phyloP scores from a whole-genome alignment of 2,329 filamentous ascomycete species.

The Epichloe aotearoae region DNA sequence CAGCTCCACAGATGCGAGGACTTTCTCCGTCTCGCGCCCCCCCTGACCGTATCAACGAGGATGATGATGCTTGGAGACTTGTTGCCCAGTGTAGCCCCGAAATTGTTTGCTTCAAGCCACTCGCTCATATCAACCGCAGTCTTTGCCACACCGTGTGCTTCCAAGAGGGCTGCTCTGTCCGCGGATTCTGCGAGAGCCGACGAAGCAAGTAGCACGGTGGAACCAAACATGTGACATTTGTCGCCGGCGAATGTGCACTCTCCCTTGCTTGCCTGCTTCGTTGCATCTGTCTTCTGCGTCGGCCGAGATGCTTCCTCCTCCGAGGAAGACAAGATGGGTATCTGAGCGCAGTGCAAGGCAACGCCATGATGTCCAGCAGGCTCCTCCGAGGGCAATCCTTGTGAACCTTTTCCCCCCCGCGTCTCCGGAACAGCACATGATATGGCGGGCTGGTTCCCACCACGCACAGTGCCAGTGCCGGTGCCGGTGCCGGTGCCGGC shows the following conservation, averaged over 20 bases:
- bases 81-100: slow-evolving; percentile 1
- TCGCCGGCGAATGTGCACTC: slow-evolving; percentile 20
- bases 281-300: not conserved
- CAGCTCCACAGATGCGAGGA: slow-evolving; percentile 21
- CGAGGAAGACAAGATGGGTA: not conserved
- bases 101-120: slow-evolving; percentile 17
- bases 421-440: not conserved
- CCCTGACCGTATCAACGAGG: slow-evolving; percentile 28
- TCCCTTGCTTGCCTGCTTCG: not conserved
- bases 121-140: slow-evolving; percentile 21
- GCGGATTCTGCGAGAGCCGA: slow-evolving; percentile 24
- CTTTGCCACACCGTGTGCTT: slow-evolving; percentile 26
- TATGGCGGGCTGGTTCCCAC: not conserved
- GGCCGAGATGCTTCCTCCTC: not conserved
- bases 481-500: not conserved
- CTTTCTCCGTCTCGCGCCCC: slow-evolving; percentile 15
- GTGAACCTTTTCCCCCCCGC: not conserved
- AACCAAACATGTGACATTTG: slow-evolving; percentile 25
- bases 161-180: slow-evolving; percentile 25
- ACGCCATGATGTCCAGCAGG: no score
- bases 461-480: no score
- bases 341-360: not conserved
- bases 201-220: slow-evolving; percentile 27
- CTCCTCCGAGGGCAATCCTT: not conserved
- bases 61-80: slow-evolving; percentile 9